Evolutionary conservation across 2,329 filamentous ascomycete genomes (phyloP).

Genomic region (Ascosphaera aggregata): DNA sequence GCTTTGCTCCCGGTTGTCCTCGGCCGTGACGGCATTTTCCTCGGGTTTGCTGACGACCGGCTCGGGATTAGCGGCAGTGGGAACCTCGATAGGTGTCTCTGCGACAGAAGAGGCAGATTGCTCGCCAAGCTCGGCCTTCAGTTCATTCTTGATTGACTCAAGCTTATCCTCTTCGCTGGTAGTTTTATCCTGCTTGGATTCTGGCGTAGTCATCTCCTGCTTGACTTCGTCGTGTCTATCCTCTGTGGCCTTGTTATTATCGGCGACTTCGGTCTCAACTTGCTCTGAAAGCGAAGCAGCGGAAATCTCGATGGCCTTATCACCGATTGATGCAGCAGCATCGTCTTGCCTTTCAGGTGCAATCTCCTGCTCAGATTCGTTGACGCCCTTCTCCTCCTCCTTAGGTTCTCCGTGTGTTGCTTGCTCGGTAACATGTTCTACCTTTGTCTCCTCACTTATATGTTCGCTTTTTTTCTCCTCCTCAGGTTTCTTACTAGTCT

Average conservation of each 20-base stretch:
- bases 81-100: slow-evolving; percentile 11
- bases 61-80: slow-evolving; percentile 15
- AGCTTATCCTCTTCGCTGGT: background rate
- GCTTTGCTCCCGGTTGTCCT: background rate
- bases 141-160: background rate
- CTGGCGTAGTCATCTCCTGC: background rate
- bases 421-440: background rate
- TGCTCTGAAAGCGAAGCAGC: slow-evolving; percentile 15
- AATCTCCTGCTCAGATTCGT: background rate
- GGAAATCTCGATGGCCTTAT: slow-evolving; percentile 11
- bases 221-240: background rate
- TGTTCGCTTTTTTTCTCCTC: too few species aligned
- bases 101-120: slow-evolving; percentile 2
- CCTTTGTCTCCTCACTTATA: background rate
- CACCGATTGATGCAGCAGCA: slow-evolving; percentile 3
- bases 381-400: background rate
- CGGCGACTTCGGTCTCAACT: background rate
- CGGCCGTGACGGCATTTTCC: background rate
- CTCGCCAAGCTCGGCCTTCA: background rate
- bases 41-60: slow-evolving; percentile 3
- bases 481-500: too few species aligned
- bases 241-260: background rate
- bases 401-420: background rate
- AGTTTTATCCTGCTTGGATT: background rate
- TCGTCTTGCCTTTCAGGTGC: background rate